Base-by-base conservation (phyloP, 148 eudicot species). In the Amaranthus hypochondriacus region DNA sequence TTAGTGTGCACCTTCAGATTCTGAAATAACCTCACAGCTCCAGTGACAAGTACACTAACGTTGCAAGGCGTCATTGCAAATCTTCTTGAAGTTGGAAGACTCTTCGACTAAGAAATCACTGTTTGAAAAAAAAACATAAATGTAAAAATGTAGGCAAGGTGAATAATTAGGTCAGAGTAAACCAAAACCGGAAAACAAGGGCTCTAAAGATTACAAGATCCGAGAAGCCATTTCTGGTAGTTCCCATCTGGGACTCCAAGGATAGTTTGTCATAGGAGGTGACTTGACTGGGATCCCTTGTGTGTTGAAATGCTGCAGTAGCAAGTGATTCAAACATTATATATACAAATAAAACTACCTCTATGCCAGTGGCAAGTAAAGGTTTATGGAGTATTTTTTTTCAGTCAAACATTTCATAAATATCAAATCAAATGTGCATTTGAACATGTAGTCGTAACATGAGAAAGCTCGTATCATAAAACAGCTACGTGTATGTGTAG, bases 161-260 rank as follows among this genome's bases (percentile, higher is more conserved):
- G 47, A 48, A 68, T 50, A 73, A 65, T 59, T 56, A 42, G 39
- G 15, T 5, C 4, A 49, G n/a, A 43, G 46, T 21, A 21, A 28
- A 61, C 42, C 43, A 2, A 66, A 15, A 28, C 43, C 61, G 62
- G 52, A 44, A 56, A 10, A 66, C 3, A 42, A 48, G 48, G 56
- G 39, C 4, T 48, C 9, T 10, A 60, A 68, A 48, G 7, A 50
- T 91, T 88, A 94, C 98, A 83, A 91, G 56, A 91, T 81, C 47
- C 98, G 80, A 48, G 85, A 90, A 70, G 92, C 97, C 98, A 91
- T 89, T 79, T 81, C 84, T n/a, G 90, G 74, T 53, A 78, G 73
- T 56, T 89, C 97, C 97, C 98, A 94, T 87, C 98, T 82, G 12
- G 98, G 97, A 81, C 98, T 94, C 97, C 97, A 94, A 62, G 98